Conservation (phyloP, 1,284 basidiomycete genomes). For the Irpex rosettiformis region DNA sequence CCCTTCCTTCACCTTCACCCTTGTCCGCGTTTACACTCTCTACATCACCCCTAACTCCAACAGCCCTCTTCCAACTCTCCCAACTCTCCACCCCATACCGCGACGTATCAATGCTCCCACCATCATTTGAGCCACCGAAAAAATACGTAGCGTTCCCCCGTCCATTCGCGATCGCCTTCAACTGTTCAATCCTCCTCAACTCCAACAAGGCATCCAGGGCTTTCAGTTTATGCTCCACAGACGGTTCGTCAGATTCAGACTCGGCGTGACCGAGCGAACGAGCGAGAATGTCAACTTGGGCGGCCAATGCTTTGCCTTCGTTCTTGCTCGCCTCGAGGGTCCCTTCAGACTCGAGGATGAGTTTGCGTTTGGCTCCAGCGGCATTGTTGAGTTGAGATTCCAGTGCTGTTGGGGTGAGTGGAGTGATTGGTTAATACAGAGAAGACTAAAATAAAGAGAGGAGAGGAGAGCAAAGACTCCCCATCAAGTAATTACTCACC, state of each 20-base stretch:
- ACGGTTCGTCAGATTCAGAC: slow-evolving; percentile 11
- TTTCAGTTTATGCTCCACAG: slow-evolving; percentile 31
- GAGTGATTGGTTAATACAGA: neutral
- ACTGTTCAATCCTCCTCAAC: slow-evolving; percentile 44
- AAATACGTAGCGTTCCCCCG: slow-evolving; percentile 51
- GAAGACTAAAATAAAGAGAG: neutral
- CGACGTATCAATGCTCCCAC: slow-evolving; percentile 35
- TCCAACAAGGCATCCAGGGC: slow-evolving; percentile 43
- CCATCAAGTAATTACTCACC: too few relatives aligned
- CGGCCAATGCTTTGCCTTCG: slow-evolving; percentile 44
- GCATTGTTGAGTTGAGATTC: slow-evolving; percentile 24
- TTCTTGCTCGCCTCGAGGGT: slow-evolving; percentile 43
- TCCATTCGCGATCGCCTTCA: slow-evolving; percentile 46
- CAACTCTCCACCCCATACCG: slow-evolving; percentile 47
- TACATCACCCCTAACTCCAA: neutral
- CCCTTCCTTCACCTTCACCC: neutral
- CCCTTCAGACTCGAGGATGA: slow-evolving; percentile 19
- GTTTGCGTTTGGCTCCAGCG: slow-evolving; percentile 38
- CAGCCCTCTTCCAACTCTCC: slow-evolving; percentile 22
- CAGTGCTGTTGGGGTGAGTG: slow-evolving; percentile 10
- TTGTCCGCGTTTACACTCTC: neutral
- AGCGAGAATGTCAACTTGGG: slow-evolving; percentile 35
- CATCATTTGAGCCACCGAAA: slow-evolving; percentile 40
- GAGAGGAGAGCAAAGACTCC: too few relatives aligned
- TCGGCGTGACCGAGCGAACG: slow-evolving; percentile 17